Evolutionary conservation across 2,329 filamentous ascomycete genomes (phyloP), one percentile per base, ranked within the genome.

Genomic region (Fusarium sp.): DNA sequence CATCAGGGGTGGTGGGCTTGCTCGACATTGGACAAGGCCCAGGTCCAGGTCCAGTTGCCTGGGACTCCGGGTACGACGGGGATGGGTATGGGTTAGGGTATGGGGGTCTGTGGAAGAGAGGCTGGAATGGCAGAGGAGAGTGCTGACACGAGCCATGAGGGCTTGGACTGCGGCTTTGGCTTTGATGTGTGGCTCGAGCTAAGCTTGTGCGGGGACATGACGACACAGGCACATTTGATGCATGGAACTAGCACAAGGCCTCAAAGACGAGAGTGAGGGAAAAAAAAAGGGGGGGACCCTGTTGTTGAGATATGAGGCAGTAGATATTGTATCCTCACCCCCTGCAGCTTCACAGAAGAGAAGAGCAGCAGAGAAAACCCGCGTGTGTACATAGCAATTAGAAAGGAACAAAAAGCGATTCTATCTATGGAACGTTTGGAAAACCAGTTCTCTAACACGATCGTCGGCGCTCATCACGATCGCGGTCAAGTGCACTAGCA

Each of bases 151-250:
- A 53, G 58, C 53, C 53, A 58, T 49, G 52, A 45, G 47, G 44
- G 53, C 44, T 53, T 31, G 29, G 29, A 46, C 53, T 61, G 42
- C 43, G 40, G 53, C 44, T 53, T 31, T 8, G 29, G 49, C 53
- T 61, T 51, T 54, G 41, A 53, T 49, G 63, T 67, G 63, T 56
- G 66, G 64, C 56, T 67, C 53, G 41, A 41, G 50, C 55, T 47
- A 44, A 36, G 43, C 40, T 64, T 57, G 51, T 68, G 67, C 62
- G 67, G 67, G 67, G 67, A 59, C 53, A 70, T 70, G 67, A 70
- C 67, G 67, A 64, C 55, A 68, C 53, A 48, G 29, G 47, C 15
- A 57, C 53, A 42, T 53, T 28, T 28, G 31, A 59, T 53, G 53
- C 55, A 46, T 59, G 56, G 54, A 45, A 44, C 50, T 32, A 32